phyloP scores from a whole-genome alignment of 805 yeast genomes.

The Saccharomycopsis olivae region DNA sequence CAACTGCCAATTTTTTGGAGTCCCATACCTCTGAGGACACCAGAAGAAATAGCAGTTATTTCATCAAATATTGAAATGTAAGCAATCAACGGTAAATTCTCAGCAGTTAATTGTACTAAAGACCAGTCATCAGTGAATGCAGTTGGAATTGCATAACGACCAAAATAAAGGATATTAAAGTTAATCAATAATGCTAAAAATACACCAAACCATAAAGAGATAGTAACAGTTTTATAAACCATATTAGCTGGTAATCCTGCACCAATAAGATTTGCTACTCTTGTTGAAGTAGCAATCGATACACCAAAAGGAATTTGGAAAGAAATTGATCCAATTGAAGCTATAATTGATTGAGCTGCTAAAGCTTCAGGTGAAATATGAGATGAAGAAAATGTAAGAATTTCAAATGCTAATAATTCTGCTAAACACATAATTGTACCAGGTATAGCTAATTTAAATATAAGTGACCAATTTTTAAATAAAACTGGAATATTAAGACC shows the following conservation, averaged over 20 bases:
- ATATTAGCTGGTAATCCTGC: slow-evolving; percentile 22
- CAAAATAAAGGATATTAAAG: slow-evolving; percentile 34
- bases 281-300: slow-evolving; percentile 43
- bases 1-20: slow-evolving; percentile 63
- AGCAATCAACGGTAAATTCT: slow-evolving; percentile 54
- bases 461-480: slow-evolving; percentile 20
- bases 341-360: slow-evolving; percentile 47
- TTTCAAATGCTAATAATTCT: slow-evolving; percentile 47
- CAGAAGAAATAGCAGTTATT: slow-evolving; percentile 59
- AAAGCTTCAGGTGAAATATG: slow-evolving; percentile 41
- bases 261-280: slow-evolving; percentile 47
- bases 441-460: slow-evolving; percentile 32
- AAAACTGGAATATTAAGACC: slow-evolving; percentile 1
- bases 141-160: slow-evolving; percentile 39
- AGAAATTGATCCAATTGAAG: slow-evolving; percentile 40
- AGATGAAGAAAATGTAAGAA: slow-evolving; percentile 43
- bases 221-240: slow-evolving; percentile 30
- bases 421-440: slow-evolving; percentile 47
- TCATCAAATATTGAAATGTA: slow-evolving; percentile 61
- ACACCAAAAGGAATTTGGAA: slow-evolving; percentile 51
- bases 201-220: slow-evolving; percentile 29
- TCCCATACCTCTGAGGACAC: slow-evolving; percentile 68
- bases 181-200: slow-evolving; percentile 30
- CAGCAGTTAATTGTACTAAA: slow-evolving; percentile 41
- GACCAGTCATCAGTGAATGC: slow-evolving; percentile 53